A percentile compares a stretch with the other conserved stretches of the same genome.
Conservation (phyloP, 805 yeast genomes). For the Yueomyces sinensis region DNA sequence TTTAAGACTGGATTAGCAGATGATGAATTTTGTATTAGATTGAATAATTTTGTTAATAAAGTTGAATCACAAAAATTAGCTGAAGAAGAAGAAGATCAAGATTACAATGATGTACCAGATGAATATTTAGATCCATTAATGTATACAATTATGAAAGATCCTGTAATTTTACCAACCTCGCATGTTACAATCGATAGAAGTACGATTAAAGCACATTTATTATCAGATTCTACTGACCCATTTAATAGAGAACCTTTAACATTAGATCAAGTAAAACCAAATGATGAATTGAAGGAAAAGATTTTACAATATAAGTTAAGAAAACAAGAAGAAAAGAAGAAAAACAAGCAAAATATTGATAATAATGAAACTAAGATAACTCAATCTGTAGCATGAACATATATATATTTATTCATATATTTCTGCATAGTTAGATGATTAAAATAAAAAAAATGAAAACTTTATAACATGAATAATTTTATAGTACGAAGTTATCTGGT, state of each 20-base stretch:
- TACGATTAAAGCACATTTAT: constrained; percentile 83
- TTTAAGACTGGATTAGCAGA: constrained; percentile 41
- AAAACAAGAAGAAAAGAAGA: constrained; percentile 22
- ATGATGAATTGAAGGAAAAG: constrained; percentile 49
- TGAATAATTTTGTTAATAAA: constrained; percentile 44
- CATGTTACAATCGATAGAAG: constrained; percentile 76
- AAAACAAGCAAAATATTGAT: too few species aligned
- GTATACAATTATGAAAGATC: constrained; percentile 93
- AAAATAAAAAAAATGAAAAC: too few species aligned
- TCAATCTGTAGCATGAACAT: too few species aligned
- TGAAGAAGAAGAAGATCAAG: constrained; percentile 75
- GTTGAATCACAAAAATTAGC: constrained; percentile 47
- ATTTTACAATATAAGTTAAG: constrained; percentile 44
- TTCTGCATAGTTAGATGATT: too few species aligned
- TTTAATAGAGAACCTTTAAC: constrained; percentile 87
- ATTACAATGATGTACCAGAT: constrained; percentile 89
- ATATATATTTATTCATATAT: too few species aligned
- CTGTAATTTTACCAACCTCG: constrained; percentile 86
- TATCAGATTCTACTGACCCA: constrained; percentile 95
- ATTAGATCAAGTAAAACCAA: constrained; percentile 76
- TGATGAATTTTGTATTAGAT: constrained; percentile 36
- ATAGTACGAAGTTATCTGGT: too few species aligned
- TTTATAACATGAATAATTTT: too few species aligned
- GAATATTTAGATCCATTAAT: constrained; percentile 94
- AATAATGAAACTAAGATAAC: too few species aligned